Percentiles rank a stretch among this genome's conserved stretches.
Evolutionary conservation across 2,329 filamentous ascomycete species (phyloP).

Genomic region (Aspergillus sp.): DNA sequence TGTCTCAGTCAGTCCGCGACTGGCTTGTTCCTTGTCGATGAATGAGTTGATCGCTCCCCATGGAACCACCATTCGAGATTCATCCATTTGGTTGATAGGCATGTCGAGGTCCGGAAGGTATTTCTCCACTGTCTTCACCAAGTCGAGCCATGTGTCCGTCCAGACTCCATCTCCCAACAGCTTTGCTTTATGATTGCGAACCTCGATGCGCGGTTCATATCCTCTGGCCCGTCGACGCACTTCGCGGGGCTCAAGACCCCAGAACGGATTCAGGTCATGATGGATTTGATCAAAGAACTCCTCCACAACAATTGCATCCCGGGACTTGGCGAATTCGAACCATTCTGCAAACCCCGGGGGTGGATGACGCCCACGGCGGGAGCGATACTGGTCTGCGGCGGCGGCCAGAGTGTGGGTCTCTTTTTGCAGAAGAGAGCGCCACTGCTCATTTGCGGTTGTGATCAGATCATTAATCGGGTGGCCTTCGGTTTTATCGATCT

Average conservation of each 20-base stretch:
- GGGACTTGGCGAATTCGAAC: conserved; percentile 39
- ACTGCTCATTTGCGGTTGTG: conserved; percentile 9
- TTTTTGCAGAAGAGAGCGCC: conserved; percentile 12
- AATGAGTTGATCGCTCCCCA: conserved; percentile 41
- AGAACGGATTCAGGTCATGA: conserved; percentile 44
- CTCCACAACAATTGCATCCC: conserved; percentile 41
- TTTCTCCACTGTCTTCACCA: conserved; percentile 31
- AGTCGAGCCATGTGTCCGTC: conserved; percentile 37
- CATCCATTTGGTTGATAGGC: conserved; percentile 45
- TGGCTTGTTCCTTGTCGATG: conserved; percentile 25
- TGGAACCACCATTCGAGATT: conserved; percentile 41
- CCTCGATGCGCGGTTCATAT: conserved; percentile 28
- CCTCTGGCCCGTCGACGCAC: conserved; percentile 23
- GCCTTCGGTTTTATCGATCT: not conserved
- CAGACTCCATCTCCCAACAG: conserved; percentile 27
- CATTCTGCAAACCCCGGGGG: conserved; percentile 39
- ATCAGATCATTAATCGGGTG: conserved; percentile 15
- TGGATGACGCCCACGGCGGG: conserved; percentile 32
- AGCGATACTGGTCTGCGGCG: conserved; percentile 39
- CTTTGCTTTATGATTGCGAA: conserved; percentile 33
- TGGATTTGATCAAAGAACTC: conserved; percentile 46
- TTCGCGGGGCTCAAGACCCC: conserved; percentile 38
- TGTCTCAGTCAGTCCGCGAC: conserved; percentile 1
- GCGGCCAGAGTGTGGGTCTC: conserved; percentile 30
- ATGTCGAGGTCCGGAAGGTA: conserved; percentile 43